phyloP scores from a whole-genome alignment of 2,329 filamentous ascomycete species.

The Ceratocystiopsis minuta region DNA sequence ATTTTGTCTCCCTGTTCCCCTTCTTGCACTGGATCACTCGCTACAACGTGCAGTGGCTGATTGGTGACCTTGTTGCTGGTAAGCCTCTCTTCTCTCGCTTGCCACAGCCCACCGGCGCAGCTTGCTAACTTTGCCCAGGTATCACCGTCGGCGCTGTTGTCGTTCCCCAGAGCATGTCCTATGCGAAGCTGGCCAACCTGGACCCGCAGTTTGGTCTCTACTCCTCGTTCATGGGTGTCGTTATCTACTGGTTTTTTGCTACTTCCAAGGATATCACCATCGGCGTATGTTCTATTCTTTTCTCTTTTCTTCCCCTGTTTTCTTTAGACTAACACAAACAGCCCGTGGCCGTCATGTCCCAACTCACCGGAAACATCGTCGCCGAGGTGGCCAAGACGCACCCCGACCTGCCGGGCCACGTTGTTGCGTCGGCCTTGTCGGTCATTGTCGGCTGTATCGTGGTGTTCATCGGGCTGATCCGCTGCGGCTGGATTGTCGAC shows the following conservation, averaged over 20 bases:
- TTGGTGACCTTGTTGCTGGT: constrained; percentile 81
- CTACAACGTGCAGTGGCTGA: constrained; percentile 81
- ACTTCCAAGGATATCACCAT: constrained; percentile 98
- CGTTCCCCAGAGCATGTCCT: constrained; percentile 94
- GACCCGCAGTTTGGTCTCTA: constrained; percentile 72
- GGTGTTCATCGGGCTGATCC: constrained; percentile 56
- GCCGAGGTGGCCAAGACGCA: constrained; percentile 36
- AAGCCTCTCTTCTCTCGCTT: constrained; percentile 14
- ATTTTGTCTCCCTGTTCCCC: constrained; percentile 60
- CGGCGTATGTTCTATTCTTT: constrained; percentile 34
- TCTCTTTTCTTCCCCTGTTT: not conserved
- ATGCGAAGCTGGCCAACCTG: constrained; percentile 69
- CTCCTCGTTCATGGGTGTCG: constrained; percentile 87
- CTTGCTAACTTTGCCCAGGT: constrained; percentile 13
- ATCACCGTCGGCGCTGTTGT: constrained; percentile 48
- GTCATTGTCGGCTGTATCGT: constrained; percentile 65
- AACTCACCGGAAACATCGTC: constrained; percentile 70
- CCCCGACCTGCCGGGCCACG: constrained; percentile 40
- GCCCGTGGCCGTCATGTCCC: constrained; percentile 82
- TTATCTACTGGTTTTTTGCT: constrained; percentile 95
- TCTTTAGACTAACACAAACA: constrained; percentile 14
- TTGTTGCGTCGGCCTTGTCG: constrained; percentile 62
- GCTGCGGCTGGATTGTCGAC: constrained; percentile 80
- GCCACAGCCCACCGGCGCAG: not conserved
- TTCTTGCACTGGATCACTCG: constrained; percentile 75